Evolutionary conservation across 306 rosid genomes (phyloP), one percentile per base, ranked within the genome.

Genomic region (Cucumis melo): DNA sequence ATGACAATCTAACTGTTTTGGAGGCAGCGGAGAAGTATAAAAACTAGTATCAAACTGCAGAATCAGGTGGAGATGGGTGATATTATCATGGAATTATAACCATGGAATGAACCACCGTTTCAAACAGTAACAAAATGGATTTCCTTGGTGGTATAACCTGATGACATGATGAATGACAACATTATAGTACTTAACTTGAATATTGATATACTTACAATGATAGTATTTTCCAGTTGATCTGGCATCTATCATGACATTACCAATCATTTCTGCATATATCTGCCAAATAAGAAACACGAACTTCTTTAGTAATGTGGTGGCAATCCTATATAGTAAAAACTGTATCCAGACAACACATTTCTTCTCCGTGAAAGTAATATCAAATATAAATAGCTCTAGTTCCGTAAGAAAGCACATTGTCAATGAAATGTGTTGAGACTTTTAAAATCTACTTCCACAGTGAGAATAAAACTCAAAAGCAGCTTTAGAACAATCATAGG

Each of bases 191-290:
- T 50, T 50, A 50, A 73, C 12, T 68, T 24, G 13, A 68, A 42
- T 68, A 24, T 1, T 0, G 2, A 42, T 62, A 72, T 80, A 88
- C 96, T 86, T 83, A 94, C 98, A 94, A 73, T 94, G 99, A 82
- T 94, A 94, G 85, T 94, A 92, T 86, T 94, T 94, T 85, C 99
- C 99, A 21, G 97, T 94, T 79, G 99, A 94, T 61, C 96, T 90
- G 27, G 99, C 99, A 89, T 94, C 99, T 29, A 87, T 82, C 97
- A 94, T 94, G 83, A 94, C 96, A 87, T 94, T 94, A 80, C 99
- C 99, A 81, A 94, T 94, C 99, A 92, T 92, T 89, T 94, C 99
- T n/a, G 99, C 83, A 73, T 94, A 94, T 84, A 94, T 92, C 99
- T 94, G 92, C 81, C 83, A 65, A 48, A 51, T 44, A 15, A 51